These are phyloP conservation scores for Rhizopus arrhizus DNA, from an alignment of 371 early-diverging fungal genomes.

Conservation along the genomic window DNA sequence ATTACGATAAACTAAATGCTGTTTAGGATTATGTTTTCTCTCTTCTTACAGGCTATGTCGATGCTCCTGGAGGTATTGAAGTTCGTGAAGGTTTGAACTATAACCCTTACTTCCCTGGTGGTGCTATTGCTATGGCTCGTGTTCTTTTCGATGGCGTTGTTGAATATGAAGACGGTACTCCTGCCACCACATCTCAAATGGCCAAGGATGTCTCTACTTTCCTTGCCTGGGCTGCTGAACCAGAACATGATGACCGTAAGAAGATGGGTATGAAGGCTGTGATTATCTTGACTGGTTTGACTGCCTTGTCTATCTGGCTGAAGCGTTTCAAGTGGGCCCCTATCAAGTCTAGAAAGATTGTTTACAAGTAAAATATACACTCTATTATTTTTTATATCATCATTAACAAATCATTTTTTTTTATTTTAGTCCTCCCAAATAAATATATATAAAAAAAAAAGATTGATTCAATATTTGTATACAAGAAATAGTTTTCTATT, in stretches of 20 bases:
- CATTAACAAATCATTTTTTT: no score
- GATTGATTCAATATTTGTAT: background rate
- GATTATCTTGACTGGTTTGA: slow-evolving; percentile 61
- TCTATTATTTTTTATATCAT: no score
- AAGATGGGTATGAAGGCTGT: slow-evolving; percentile 93
- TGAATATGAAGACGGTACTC: slow-evolving; percentile 97
- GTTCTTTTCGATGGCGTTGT: slow-evolving; percentile 92
- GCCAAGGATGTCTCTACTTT: slow-evolving; percentile 96
- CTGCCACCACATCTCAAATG: slow-evolving; percentile 95
- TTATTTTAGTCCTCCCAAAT: background rate
- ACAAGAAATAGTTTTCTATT: background rate
- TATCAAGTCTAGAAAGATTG: slow-evolving; percentile 82
- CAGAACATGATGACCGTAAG: slow-evolving; percentile 97
- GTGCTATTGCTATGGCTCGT: slow-evolving; percentile 97
- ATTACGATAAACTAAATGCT: background rate
- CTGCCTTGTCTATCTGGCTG: slow-evolving; percentile 68
- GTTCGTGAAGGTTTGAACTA: slow-evolving; percentile 95
- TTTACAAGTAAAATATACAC: slow-evolving; percentile 56
- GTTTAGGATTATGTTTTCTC: slow-evolving; percentile 91
- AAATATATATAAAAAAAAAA: background rate
- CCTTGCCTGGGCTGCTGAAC: slow-evolving; percentile 94
- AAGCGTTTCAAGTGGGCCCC: slow-evolving; percentile 82
- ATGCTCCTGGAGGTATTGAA: slow-evolving; percentile 94
- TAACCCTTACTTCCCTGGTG: slow-evolving; percentile 99
- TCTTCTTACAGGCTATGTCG: slow-evolving; percentile 93